Evolutionary conservation across 192 early-diverging fungal species (phyloP), one percentile per base, ranked within the genome.

Genomic region (Haplosporangium gracile): DNA sequence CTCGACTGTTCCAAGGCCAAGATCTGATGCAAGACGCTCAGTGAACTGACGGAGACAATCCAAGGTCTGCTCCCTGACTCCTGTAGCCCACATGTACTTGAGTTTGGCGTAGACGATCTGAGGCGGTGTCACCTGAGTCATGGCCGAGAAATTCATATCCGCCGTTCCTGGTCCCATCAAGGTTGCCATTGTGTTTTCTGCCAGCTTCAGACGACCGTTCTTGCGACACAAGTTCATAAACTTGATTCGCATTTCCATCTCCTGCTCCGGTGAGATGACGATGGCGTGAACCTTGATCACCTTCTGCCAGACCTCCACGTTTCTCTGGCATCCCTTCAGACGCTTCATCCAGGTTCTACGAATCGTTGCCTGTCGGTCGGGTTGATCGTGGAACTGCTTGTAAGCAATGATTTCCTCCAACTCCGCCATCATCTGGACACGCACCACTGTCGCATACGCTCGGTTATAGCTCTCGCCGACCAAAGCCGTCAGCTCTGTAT

Each of bases 351-450:
- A 99, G 0, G 97, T 97, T 36, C 92, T 91, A 45, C 96, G 89
- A 45, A 99, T 98, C 0, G 93, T 91, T 22, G 82, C 88, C 76
- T 93, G 92, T 26, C 94, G 90, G 73, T 98, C 94, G 0, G 93
- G 91, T 38, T 97, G 94, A 74, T 98, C 96, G 38, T 94, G 90
- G 15, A 92, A 89, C 63, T 95, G 93, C 80, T 97, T 98, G 84
- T 97, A 99, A 0, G 91, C 88, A 38, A 99, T 97, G 68, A 98
- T 97, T 87, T 99, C 98, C 84, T 99, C 98, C 71, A 99, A 87
- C 86, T 99, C 98, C 0, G 97, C 96, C 79, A 99, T 94, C 98
- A 99, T 96, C 88, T 99, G 98, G 65, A 97, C 96, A 55, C 96
- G 94, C 20, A 99, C 97, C 9, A 99, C 93, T 24, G 89, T 94